phyloP scores from a whole-genome alignment of 192 early-diverging fungal genomes.

The Kappamyces sp. region DNA sequence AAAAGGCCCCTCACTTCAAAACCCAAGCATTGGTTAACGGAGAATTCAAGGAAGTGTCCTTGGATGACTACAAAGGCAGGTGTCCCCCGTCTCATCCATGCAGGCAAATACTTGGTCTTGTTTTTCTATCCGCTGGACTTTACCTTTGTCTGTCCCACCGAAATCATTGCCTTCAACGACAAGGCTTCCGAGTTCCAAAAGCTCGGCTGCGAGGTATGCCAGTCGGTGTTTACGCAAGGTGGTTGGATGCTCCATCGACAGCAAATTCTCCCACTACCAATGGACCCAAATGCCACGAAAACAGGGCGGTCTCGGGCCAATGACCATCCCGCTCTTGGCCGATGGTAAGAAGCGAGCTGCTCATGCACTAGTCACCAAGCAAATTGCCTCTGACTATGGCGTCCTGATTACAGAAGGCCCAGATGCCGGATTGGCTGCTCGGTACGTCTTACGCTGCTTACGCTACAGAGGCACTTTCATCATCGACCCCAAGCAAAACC shows the following conservation, averaged over 20 bases:
- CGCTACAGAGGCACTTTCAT: conserved; percentile 66
- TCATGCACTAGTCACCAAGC: conserved; percentile 66
- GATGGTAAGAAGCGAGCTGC: conserved; percentile 86
- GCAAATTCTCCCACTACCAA: conserved; percentile 78
- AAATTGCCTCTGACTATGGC: conserved; percentile 82
- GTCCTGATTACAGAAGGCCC: conserved; percentile 38
- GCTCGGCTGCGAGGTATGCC: conserved; percentile 64
- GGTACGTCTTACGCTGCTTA: background rate
- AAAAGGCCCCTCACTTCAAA: conserved; percentile 57
- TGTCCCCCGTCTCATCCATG: conserved; percentile 15
- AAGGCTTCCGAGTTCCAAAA: conserved; percentile 74
- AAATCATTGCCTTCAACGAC: conserved; percentile 89
- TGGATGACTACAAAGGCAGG: conserved; percentile 53
- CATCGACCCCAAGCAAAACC: conserved; percentile 81
- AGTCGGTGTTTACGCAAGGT: conserved; percentile 14
- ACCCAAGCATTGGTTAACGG: conserved; percentile 61
- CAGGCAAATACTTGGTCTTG: conserved; percentile 47
- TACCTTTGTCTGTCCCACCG: conserved; percentile 75
- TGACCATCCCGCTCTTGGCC: conserved; percentile 85
- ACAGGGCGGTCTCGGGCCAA: conserved; percentile 84
- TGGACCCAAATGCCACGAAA: conserved; percentile 80
- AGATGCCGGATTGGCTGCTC: conserved; percentile 23
- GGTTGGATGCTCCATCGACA: conserved; percentile 36
- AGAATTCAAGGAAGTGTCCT: conserved; percentile 60
- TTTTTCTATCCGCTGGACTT: conserved; percentile 94